Base-by-base conservation (phyloP, 2,329 filamentous ascomycete genomes). In the Verticillium klebahnii region DNA sequence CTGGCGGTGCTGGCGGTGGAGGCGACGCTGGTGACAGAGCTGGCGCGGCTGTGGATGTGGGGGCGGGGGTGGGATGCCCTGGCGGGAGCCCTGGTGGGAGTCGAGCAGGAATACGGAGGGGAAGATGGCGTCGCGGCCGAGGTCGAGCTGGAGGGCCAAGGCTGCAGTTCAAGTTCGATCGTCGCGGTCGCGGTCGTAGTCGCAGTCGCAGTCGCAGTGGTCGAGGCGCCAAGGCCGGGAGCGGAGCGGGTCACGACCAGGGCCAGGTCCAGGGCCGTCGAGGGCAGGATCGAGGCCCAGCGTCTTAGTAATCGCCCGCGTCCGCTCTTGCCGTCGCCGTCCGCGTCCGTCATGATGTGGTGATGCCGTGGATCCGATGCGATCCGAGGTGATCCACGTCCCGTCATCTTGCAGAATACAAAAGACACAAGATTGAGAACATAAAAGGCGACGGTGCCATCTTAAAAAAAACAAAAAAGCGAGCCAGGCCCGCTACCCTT, bases 31-130 rank as follows among this genome's bases (percentile, higher is more conserved):
- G 58, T 37, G 45, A 56, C 29, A 11, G 58, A 60, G 19, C 32
- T 36, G 5, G 50, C 34, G 57, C n/a, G 63, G 25, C n/a, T 59
- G 59, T 23, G 57, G 32, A 4, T 58, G 37, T 56, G 57, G 55
- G 36, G 54, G 55, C 34, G 54, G 56, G 59, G 25, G 25, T 25
- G 25, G 25, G 25, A 25, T 25, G 25, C 25, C 25, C 25, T 25
- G 25, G 25, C 5, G 25, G 25, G 25, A 25, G 25, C 25, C 5
- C 25, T 25, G 25, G 45, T 52, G 34, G 34, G 7, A 36, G 34
- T 36, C 34, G 14, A 36, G 9, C 34, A 4, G 9, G 34, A 36
- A 29, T 1, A 29, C 29, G 29, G 29, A 29, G 29, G 29, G 29
- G 29, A 6, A 4, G 29, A 29, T 29, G 29, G 5, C 29, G 34